Evolutionary conservation across 305 asterid species (phyloP), one percentile per base, ranked within the genome.

Genomic region (Petunia hybrid): DNA sequence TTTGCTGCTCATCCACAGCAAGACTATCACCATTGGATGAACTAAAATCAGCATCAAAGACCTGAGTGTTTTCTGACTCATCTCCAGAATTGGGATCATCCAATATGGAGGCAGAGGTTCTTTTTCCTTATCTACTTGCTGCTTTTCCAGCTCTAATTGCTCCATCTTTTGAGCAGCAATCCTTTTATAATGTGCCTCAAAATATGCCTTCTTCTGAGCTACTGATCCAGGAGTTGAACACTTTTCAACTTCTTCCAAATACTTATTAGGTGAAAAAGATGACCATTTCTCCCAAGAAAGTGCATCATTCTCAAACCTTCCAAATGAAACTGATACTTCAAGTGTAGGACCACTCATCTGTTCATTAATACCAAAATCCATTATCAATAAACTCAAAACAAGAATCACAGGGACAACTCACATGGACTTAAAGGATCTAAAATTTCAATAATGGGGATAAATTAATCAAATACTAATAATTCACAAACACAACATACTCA

Each of bases 271-370:
- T 12, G 98, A 94, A 83, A 96, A 96, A 59, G 98, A 88, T 22
- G 99, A 96, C 97, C 97, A 96, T 83, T 94, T 94, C 89, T 93
- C 99, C 99, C 98, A 96, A 56, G 98, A 89, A 82, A 96, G 97
- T 64, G 87, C 89, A 89, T 93, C 97, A 39, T 89, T 89, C 85
- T 92, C 97, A 80, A 92, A 96, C 85, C 93, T 92, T 84, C 99
- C 98, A 65, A 96, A 96, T 0, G 99, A 96, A 86, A 95, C 93
- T 41, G 99, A 94, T 35, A 90, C 95, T 78, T 94, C 97, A 81
- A 95, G 88, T 56, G 89, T 79, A 83, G 87, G 84, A 82, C 82
- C 93, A 74, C 88, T 94, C 99, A 95, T 95, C 99, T 94, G 92
- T 78, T 83, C 76, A 76, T 71, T 86, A 31, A 85, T 74, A 83